Evolutionary conservation across 2,329 filamentous ascomycete genomes (phyloP), one percentile per base, ranked within the genome.

Genomic region (Colletotrichum sp.): DNA sequence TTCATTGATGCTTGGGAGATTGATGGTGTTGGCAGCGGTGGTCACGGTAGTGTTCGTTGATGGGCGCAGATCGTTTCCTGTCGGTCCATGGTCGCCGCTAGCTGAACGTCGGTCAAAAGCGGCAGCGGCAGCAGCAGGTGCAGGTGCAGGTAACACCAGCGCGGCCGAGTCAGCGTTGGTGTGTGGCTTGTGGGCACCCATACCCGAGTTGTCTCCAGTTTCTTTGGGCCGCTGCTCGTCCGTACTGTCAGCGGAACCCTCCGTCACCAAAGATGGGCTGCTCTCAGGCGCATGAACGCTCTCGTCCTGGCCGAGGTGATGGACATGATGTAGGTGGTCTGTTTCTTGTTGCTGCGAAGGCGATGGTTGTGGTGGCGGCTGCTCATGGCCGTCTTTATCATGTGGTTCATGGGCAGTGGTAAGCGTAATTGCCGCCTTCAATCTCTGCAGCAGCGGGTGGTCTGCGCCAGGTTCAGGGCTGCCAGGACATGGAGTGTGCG

Each of bases 41-140:
- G 72, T 75, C 66, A 76, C 78, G 63, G 82, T 78, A 71, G 63
- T 30, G n/a, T 69, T 82, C 64, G 79, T 78, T 72, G 79, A 74
- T 36, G 77, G 57, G 48, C 72, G 85, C 78, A 82, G 85, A 85
- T 86, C 85, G 74, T 80, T 85, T 71, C 81, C 83, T 36, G 73
- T 75, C 75, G 65, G 71, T 77, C 77, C 60, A 64, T 16, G n/a
- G 18, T 38, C 75, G 18, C 34, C 74, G 74, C 75, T 80, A 77
- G 78, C 34, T 32, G 68, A 70, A 78, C 77, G 74, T 75, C 68
- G 67, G 75, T 79, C 68, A 63, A 69, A 58, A 58, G 66, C 60
- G 67, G 67, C 64, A 61, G 78, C n/a, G 43, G 70, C 71, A 77
- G 69, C 64, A 69, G 78, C 21, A 77, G 67, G 61, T 66, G 78